Conservation (phyloP, 1,284 basidiomycete genomes). For the Cutaneotrichosporon cavernicola region DNA sequence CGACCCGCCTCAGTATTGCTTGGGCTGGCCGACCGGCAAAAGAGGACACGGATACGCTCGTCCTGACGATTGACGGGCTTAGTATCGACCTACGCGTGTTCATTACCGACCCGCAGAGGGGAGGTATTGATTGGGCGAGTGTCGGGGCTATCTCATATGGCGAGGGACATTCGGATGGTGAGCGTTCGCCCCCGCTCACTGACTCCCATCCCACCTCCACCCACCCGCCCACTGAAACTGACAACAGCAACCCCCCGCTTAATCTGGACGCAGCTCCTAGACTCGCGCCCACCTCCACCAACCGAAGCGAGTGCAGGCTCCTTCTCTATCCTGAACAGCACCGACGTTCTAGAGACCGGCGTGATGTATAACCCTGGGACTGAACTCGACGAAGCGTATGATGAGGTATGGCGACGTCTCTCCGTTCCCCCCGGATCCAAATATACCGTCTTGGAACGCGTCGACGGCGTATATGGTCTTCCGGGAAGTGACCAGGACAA, state of each 20-base stretch:
- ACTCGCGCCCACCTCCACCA: slow-evolving; percentile 27
- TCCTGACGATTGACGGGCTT: slow-evolving; percentile 38
- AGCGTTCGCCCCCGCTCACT: neutral
- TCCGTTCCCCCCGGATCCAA: neutral
- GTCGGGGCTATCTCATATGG: slow-evolving; percentile 26
- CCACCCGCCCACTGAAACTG: neutral
- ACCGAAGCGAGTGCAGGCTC: slow-evolving; percentile 31
- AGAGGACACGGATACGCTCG: slow-evolving; percentile 45
- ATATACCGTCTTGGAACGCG: slow-evolving; percentile 29
- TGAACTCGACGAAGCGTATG: slow-evolving; percentile 29
- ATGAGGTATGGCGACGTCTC: slow-evolving; percentile 39
- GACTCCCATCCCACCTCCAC: neutral
- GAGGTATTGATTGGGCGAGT: slow-evolving; percentile 35
- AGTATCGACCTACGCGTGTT: slow-evolving; percentile 41
- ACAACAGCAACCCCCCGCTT: slow-evolving; percentile 30
- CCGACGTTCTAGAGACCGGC: slow-evolving; percentile 38
- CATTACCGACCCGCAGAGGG: slow-evolving; percentile 23
- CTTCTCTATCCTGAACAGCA: slow-evolving; percentile 33
- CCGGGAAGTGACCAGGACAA: neutral
- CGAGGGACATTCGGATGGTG: slow-evolving; percentile 26
- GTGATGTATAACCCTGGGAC: slow-evolving; percentile 40
- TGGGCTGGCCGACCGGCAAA: slow-evolving; percentile 32
- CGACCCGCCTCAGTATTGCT: slow-evolving; percentile 39
- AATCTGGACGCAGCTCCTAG: slow-evolving; percentile 37
- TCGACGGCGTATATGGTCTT: slow-evolving; percentile 3